These are phyloP conservation scores for Phytophthora chlamydospora DNA, from an alignment of 352 stramenopile genomes.

Conservation along the genomic window DNA sequence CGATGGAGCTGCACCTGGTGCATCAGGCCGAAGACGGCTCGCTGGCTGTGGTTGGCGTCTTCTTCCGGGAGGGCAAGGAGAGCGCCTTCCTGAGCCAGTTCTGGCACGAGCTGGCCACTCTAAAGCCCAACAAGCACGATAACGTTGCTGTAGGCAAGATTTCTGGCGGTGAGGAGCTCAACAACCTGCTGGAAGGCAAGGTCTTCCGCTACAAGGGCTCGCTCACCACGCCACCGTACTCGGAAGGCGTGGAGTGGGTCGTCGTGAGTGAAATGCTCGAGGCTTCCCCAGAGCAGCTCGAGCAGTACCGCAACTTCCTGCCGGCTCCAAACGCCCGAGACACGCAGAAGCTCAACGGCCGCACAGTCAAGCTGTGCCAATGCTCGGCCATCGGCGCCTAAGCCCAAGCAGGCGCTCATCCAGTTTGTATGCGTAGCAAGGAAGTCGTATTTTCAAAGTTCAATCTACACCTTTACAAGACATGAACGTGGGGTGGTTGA, in stretches of 20 bases:
- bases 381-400: constrained; percentile 34
- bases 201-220: constrained; percentile 71
- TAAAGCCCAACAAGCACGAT: constrained; percentile 32
- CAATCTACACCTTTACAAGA: constrained; percentile 15
- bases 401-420: background rate
- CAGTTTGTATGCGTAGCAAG: constrained; percentile 2
- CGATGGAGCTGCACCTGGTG: constrained; percentile 76
- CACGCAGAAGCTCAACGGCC: constrained; percentile 56
- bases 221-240: constrained; percentile 78
- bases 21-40: constrained; percentile 60
- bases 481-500: background rate
- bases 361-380: constrained; percentile 35
- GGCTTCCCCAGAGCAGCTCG: constrained; percentile 57
- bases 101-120: constrained; percentile 50
- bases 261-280: constrained; percentile 57
- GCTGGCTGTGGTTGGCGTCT: constrained; percentile 64
- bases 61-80: constrained; percentile 58
- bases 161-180: constrained; percentile 27
- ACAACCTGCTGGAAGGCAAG: constrained; percentile 37
- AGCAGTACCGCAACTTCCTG: constrained; percentile 51
- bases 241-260: constrained; percentile 76
- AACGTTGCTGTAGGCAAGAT: constrained; percentile 42
- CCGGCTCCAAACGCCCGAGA: constrained; percentile 53
- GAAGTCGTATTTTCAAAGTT: constrained; percentile 19
- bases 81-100: constrained; percentile 70